Evolutionary conservation across 768 basidiomycete species (phyloP), one percentile per base, ranked within the genome.

Genomic region (Panellus pusillus): DNA sequence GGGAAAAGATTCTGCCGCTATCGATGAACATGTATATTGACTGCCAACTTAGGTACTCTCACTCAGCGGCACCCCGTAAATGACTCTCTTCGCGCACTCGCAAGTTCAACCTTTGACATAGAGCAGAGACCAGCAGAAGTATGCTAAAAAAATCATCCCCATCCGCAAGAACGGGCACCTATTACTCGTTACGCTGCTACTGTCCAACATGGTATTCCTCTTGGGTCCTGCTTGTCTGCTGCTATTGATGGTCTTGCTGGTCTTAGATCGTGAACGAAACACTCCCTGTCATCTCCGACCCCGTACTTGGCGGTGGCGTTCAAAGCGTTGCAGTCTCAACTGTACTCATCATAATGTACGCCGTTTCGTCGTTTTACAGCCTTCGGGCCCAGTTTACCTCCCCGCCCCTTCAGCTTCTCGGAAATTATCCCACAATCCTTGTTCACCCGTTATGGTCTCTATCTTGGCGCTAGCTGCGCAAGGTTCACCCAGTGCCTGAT

Each of bases 391-490:
- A 50, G 40, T 43, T 20, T 19, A 3, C 24, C 62, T 38, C 54
- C 48, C 11, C 32, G 9, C 32, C n/a, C n/a, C n/a, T n/a, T n/a
- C 32, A 35, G 32, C 32, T 35, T 35, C 32, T 9, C 32, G 7
- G 32, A 35, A 8, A 35, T 35, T 14, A 35, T 35, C 32, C 32
- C 32, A 35, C 32, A 35, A 35, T 35, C 32, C 9, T 11, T 35
- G 14, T 35, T 35, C 14, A 35, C 32, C 11, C 87, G 93, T 29
- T 87, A 93, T 72, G 93, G 93, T 29, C 78, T 95, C 1, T 90
- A 87, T 61, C 80, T 96, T 38, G 92, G 93, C 29, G 91, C 92
- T 11, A 89, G 89, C 64, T 87, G 90, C 83, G 92, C 87, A 0
- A 74, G 76, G 0, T 78, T 87, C 39, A 87, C 89, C 1, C 79